Conservation (phyloP, 306 rosid species). For the Cicer yamashitae region DNA sequence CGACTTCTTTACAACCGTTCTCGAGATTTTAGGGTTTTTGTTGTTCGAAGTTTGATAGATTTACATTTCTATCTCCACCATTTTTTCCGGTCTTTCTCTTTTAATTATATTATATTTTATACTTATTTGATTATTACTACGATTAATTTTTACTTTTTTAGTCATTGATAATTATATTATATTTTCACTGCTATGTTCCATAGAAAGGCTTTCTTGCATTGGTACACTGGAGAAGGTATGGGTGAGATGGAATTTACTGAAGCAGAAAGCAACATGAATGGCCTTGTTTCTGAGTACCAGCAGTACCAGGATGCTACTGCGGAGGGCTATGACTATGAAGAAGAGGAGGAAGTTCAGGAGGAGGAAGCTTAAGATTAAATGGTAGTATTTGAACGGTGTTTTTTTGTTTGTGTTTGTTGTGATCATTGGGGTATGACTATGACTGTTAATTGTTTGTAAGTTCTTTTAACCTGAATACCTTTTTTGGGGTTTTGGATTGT, state of each 20-base stretch:
- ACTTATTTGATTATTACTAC: neutral
- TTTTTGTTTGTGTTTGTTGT: slow-evolving; percentile 33
- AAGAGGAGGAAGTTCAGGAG: slow-evolving; percentile 53
- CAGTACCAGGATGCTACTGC: slow-evolving; percentile 73
- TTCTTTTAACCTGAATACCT: slow-evolving; percentile 48
- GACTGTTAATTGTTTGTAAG: slow-evolving; percentile 27
- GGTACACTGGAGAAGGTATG: slow-evolving; percentile 72
- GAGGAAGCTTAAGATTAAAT: slow-evolving; percentile 50
- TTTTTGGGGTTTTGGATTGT: slow-evolving; percentile 59
- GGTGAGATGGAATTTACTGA: slow-evolving; percentile 72
- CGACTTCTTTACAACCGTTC: neutral
- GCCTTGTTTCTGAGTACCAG: slow-evolving; percentile 62
- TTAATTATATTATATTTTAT: too few species aligned
- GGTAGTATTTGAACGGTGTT: neutral
- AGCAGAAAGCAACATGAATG: slow-evolving; percentile 70
- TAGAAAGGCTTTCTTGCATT: slow-evolving; percentile 65
- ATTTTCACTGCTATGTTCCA: slow-evolving; percentile 62
- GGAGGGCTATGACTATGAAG: slow-evolving; percentile 57
- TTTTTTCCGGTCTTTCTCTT: neutral
- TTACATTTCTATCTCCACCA: neutral
- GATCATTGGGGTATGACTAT: slow-evolving; percentile 4
- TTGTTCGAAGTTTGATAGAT: neutral
- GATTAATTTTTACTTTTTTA: neutral
- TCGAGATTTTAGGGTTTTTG: neutral
- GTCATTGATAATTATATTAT: neutral